Percentiles rank a stretch among this genome's conserved stretches.
Evolutionary conservation across 345 rosid species (phyloP).

Genomic region (Populus euphratica): DNA sequence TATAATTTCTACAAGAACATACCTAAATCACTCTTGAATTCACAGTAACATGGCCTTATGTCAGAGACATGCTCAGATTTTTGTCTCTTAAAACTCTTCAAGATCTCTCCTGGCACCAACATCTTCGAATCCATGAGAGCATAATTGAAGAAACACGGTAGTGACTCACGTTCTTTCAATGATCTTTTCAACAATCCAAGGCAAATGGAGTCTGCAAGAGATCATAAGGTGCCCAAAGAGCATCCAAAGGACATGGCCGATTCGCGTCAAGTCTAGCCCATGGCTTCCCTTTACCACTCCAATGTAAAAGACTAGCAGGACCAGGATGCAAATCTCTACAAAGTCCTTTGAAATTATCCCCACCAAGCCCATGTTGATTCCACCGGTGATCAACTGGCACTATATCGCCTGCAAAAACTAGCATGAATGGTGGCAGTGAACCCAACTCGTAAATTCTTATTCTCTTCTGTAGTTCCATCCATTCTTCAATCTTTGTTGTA

Average conservation of each 20-base stretch:
- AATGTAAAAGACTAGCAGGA: constrained; percentile 31
- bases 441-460: constrained; percentile 75
- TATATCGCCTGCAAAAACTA: constrained; percentile 68
- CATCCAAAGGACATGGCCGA: constrained; percentile 33
- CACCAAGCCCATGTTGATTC: constrained; percentile 72
- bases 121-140: neutral
- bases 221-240: constrained; percentile 38
- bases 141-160: neutral
- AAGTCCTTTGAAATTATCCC: constrained; percentile 29
- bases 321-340: constrained; percentile 34
- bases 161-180: neutral
- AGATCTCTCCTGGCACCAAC: neutral
- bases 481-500: constrained; percentile 70
- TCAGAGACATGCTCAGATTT: neutral
- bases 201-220: constrained; percentile 35
- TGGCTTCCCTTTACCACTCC: constrained; percentile 39
- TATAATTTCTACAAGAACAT: constrained; percentile 9
- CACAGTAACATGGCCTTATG: neutral
- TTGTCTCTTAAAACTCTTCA: neutral
- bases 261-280: constrained; percentile 33
- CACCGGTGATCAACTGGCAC: constrained; percentile 72
- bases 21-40: neutral
- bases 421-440: constrained; percentile 69
- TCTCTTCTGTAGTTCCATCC: constrained; percentile 78
- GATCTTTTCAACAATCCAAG: constrained; percentile 22